Percentiles rank a stretch among this genome's conserved stretches.
Evolutionary conservation across 495 filamentous ascomycete species (phyloP).

Genomic region (Aspergillus bertholletiae): DNA sequence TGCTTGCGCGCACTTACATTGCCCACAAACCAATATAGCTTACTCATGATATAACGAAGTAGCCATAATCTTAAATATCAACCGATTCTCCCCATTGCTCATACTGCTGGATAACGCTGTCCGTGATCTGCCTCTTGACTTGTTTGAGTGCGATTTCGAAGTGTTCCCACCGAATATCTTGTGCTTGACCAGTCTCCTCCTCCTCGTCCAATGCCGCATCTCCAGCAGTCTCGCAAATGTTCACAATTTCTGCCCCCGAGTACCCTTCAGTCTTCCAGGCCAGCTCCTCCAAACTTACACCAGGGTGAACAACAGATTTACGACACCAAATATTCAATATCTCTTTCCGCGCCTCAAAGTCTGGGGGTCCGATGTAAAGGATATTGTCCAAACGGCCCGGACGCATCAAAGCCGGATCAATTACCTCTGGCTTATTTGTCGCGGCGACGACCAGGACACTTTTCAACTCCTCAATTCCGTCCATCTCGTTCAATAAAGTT

Average conservation of each 20-base stretch:
- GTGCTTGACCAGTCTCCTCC: conserved; percentile 41
- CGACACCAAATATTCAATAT: conserved; percentile 67
- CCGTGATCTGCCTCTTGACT: conserved; percentile 66
- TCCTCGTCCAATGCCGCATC: conserved; percentile 56
- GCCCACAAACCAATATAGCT: too few relatives aligned
- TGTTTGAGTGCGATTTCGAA: conserved; percentile 59
- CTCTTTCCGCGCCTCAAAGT: conserved; percentile 67
- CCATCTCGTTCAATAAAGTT: conserved; percentile 92
- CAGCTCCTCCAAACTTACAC: conserved; percentile 63
- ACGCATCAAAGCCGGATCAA: conserved; percentile 85
- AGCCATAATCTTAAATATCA: conserved; percentile 25
- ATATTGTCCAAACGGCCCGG: conserved; percentile 85
- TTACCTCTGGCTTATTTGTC: conserved; percentile 82
- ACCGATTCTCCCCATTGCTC: conserved; percentile 52
- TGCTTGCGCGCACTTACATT: too few relatives aligned
- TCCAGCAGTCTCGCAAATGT: conserved; percentile 68
- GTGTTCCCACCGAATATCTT: conserved; percentile 56
- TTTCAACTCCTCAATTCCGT: conserved; percentile 82
- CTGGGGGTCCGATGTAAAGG: conserved; percentile 87
- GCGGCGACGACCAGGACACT: conserved; percentile 90
- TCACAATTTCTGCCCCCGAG: conserved; percentile 85
- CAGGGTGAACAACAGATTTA: conserved; percentile 57
- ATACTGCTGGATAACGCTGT: conserved; percentile 61
- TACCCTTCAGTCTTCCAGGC: conserved; percentile 74
- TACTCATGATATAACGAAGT: too few relatives aligned